A percentile compares a stretch with the other conserved stretches of the same genome.
Conservation (phyloP, 1,284 basidiomycete species). For the Rhodotorula sp. region DNA sequence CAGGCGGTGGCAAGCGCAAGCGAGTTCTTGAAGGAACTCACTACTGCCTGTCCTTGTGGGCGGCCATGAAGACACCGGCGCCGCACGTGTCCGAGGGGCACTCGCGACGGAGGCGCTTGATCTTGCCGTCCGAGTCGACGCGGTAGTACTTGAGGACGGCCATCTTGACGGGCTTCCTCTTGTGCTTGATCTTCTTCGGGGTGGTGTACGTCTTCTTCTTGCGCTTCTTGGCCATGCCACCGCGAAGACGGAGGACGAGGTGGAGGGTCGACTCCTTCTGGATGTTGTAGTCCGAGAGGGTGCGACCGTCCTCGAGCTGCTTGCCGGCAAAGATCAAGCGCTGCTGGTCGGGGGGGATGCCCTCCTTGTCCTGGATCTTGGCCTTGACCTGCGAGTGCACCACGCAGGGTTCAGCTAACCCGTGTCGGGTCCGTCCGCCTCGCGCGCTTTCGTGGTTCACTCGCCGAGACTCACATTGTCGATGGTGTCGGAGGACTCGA, state of each 20-base stretch:
- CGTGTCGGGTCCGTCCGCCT: too few relatives aligned
- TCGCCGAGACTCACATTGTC: slow-evolving; percentile 53
- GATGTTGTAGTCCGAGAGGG: slow-evolving; percentile 53
- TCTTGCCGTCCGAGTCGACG: slow-evolving; percentile 98
- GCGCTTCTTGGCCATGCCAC: slow-evolving; percentile 92
- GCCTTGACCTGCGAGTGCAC: slow-evolving; percentile 45
- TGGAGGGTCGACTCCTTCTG: slow-evolving; percentile 51
- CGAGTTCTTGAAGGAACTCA: background rate
- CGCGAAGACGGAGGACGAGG: slow-evolving; percentile 67
- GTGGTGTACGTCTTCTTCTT: slow-evolving; percentile 98
- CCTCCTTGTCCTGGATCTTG: slow-evolving; percentile 53
- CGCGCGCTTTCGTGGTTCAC: too few relatives aligned
- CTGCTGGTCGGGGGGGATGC: slow-evolving; percentile 53
- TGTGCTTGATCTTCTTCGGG: slow-evolving; percentile 99
- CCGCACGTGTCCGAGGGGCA: slow-evolving; percentile 86
- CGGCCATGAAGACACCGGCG: slow-evolving; percentile 82
- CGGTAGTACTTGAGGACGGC: slow-evolving; percentile 93
- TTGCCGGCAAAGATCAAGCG: slow-evolving; percentile 54
- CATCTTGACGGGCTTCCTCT: slow-evolving; percentile 99
- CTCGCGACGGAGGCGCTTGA: slow-evolving; percentile 97
- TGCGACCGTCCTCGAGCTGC: slow-evolving; percentile 54
- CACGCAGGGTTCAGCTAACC: background rate
- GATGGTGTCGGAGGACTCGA: slow-evolving; percentile 62
- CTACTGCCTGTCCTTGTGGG: too few relatives aligned
- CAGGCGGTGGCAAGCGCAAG: background rate